phyloP scores from a whole-genome alignment of 2,329 filamentous ascomycete genomes.

The Penicillium brevicompactum region DNA sequence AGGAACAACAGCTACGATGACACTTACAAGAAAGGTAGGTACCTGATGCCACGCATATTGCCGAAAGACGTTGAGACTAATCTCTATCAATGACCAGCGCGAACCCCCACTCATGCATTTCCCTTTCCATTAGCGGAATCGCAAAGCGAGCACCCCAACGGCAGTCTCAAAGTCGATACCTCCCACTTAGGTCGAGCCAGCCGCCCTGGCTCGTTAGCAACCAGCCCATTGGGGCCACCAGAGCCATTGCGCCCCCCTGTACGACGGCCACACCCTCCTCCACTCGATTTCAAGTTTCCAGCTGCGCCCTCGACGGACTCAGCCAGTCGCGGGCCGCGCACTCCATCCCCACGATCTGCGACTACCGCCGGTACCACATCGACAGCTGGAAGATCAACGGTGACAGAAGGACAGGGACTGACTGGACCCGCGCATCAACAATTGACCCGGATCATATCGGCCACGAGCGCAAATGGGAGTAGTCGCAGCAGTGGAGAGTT shows the following conservation, averaged over 20 bases:
- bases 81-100: constrained; percentile 29
- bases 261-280: constrained; percentile 37
- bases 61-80: not conserved
- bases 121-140: constrained; percentile 35
- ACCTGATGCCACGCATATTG: not conserved
- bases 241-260: constrained; percentile 46
- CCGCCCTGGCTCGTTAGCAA: constrained; percentile 26
- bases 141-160: constrained; percentile 29
- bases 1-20: constrained; percentile 46
- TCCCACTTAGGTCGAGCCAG: constrained; percentile 30
- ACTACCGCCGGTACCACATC: constrained; percentile 23
- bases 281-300: constrained; percentile 61
- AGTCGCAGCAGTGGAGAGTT: constrained; percentile 92
- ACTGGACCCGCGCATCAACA: constrained; percentile 38
- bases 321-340: constrained; percentile 29
- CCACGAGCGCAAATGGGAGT: constrained; percentile 74
- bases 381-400: constrained; percentile 15
- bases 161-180: constrained; percentile 36
- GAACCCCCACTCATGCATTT: constrained; percentile 35
- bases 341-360: constrained; percentile 31
- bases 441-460: constrained; percentile 70
- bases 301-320: constrained; percentile 40
- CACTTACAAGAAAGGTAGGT: constrained; percentile 41
- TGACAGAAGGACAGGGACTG: constrained; percentile 28
- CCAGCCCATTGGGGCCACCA: constrained; percentile 37